Evolutionary conservation across 805 yeast species (phyloP), one percentile per base, ranked within the genome.

Genomic region (Saccharomycopsis fibuligera): DNA sequence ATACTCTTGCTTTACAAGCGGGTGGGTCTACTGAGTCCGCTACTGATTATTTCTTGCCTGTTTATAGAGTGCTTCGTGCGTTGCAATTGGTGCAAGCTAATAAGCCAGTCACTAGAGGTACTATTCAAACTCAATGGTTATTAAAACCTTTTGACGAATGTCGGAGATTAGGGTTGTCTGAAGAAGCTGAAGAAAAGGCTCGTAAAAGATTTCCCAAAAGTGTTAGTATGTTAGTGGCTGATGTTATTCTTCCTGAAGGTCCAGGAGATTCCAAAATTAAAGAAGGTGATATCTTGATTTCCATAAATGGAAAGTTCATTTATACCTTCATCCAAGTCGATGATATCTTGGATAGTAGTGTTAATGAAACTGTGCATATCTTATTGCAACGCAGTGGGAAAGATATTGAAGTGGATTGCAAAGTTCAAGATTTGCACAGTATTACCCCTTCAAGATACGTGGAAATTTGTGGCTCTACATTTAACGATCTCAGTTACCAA

Each of bases 1-100:
- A 79, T 59, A 96, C 91, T 0, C 86, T 90, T 17, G 96, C 97
- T 0, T 68, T 90, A 45, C 96, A 88, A 65, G 97, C 97, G 1
- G 97, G 97, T 60, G 97, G 97, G 2, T 78, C 86, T 5, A 77
- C 89, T 1, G 93, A 86, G 56, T 90, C 96, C 1, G 86, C 96
- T 0, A 90, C 96, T 0, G 97, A 90, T 67, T 90, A 86, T 68
- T 90, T 90, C 61, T 66, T 90, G 44, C 97, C 97, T 0, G 78
- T 90, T 5, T 81, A 80, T 64, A 72, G 96, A 60, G 95, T 90
- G 1, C 66, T 78, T 53, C 76, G 97, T 55, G 96, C 96, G 0
- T 73, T 90, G 55, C 68, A 69, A 52, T 86, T 96, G 58, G 66
- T 89, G 22, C 95, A 86, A 62, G 58, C 65, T 2, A 60, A 65